Evolutionary conservation across 768 basidiomycete species (phyloP), one percentile per base, ranked within the genome.

Genomic region (Melanogaster broomeanus): DNA sequence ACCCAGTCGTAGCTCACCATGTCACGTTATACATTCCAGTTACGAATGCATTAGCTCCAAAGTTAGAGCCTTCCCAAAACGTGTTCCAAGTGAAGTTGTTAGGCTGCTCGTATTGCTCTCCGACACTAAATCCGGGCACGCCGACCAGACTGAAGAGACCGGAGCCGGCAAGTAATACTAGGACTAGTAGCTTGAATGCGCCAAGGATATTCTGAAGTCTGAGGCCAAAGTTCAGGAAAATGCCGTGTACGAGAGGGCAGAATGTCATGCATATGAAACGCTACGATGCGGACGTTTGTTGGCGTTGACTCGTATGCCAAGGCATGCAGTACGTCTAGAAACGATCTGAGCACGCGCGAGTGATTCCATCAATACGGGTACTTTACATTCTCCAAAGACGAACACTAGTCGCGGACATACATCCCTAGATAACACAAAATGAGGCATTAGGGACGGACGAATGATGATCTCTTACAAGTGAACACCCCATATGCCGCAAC

Each of bases 301-400:
- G 72, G 72, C 0, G 80, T 75, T 1, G 79, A 77, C 3, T 71
- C 61, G 22, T 76, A 63, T 9, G 66, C 71, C 10, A 87, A 61
- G 1, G 85, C 77, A 56, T 87, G 80, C 0, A 88, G 66, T 1
- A 78, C 63, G 60, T 90, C 87, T 89, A 45, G 27, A n/a, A 38
- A 27, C 13, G n/a, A n/a, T 48, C 44, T 56, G 42, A 49, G 38
- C 10, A 13, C 7, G 4, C 25, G 4, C 16, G 11, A 27, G 28
- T 15, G 7, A 11, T 7, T 12, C 41, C 30, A 16, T 19, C 6
- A 2, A 38, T 1, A 5, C 15, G 11, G 39, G n/a, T 16, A 8
- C 57, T 74, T 19, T 57, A 85, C 87, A 90, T 83, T 88, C 85
- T 33, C 85, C 85, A 49, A 88, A 87, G 5, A 87, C 85, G n/a